These are phyloP conservation scores for Haplographium delicatum DNA, from an alignment of 495 filamentous ascomycete genomes.

Conservation along the genomic window DNA sequence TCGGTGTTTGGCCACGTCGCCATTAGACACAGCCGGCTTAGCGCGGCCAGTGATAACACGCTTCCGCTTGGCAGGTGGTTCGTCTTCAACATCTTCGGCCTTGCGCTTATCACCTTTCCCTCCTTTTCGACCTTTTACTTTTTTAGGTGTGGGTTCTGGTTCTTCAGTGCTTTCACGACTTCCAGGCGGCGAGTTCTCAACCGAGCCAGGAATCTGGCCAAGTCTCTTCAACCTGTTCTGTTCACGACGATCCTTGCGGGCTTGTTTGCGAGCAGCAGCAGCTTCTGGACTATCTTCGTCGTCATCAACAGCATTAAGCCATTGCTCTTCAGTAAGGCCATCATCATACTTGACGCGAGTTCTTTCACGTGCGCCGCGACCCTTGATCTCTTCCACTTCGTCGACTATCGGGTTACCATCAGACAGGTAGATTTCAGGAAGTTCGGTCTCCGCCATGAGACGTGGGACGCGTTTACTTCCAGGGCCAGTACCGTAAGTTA, in stretches of 20 bases:
- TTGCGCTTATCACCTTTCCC: slow-evolving; percentile 73
- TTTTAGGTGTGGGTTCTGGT: slow-evolving; percentile 47
- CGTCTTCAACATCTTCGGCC: slow-evolving; percentile 76
- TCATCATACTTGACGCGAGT: slow-evolving; percentile 94
- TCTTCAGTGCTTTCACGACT: slow-evolving; percentile 74
- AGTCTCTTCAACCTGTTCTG: slow-evolving; percentile 60
- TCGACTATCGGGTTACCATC: slow-evolving; percentile 78
- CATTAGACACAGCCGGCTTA: slow-evolving; percentile 49
- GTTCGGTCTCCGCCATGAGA: slow-evolving; percentile 79
- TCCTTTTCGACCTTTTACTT: slow-evolving; percentile 70
- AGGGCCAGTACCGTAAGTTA: slow-evolving; percentile 61
- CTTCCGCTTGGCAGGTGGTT: slow-evolving; percentile 75
- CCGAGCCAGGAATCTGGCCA: slow-evolving; percentile 31
- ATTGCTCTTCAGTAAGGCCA: slow-evolving; percentile 96
- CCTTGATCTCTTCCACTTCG: slow-evolving; percentile 66
- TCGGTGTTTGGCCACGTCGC: slow-evolving; percentile 47
- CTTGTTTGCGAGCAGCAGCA: slow-evolving; percentile 82
- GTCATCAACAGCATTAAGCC: slow-evolving; percentile 87
- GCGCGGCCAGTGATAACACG: slow-evolving; percentile 60
- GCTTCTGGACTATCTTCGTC: slow-evolving; percentile 93
- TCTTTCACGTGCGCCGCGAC: slow-evolving; percentile 89
- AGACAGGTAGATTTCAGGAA: slow-evolving; percentile 87
- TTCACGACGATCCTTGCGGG: slow-evolving; percentile 75
- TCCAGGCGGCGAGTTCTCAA: slow-evolving; percentile 69
- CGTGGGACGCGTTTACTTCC: slow-evolving; percentile 61